Conservation (phyloP, 1,139 yeast genomes). For the Scheffersomyces stambukii region DNA sequence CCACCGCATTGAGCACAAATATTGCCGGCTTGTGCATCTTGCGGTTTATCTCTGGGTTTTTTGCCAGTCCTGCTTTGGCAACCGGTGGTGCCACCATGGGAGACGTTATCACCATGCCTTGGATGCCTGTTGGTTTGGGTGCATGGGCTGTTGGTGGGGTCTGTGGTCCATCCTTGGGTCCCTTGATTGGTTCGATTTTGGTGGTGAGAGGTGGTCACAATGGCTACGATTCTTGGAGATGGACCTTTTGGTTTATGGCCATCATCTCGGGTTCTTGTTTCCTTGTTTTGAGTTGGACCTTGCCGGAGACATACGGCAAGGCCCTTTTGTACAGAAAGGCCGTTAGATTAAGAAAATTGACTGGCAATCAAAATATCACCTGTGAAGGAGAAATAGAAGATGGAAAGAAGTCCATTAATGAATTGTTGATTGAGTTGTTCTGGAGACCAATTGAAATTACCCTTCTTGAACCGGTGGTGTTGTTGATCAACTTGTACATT, state of each 20-base stretch:
- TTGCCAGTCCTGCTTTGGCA: constrained; percentile 33
- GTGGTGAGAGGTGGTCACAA: constrained; percentile 14
- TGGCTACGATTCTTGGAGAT: constrained; percentile 30
- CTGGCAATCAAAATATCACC: constrained; percentile 39
- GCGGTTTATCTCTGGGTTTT: constrained; percentile 31
- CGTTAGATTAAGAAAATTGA: constrained; percentile 36
- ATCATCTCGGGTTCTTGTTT: constrained; percentile 33
- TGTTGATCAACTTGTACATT: constrained; percentile 26
- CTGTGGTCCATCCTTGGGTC: constrained; percentile 32
- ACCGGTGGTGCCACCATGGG: constrained; percentile 37
- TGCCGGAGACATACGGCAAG: constrained; percentile 51
- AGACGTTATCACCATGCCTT: constrained; percentile 22
- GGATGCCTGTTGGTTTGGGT: constrained; percentile 24
- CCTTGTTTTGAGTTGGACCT: constrained; percentile 25
- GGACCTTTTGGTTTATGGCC: constrained; percentile 42
- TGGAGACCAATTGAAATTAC: constrained; percentile 31
- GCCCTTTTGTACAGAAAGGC: constrained; percentile 48
- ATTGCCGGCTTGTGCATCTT: constrained; percentile 29
- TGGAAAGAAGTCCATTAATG: constrained; percentile 22
- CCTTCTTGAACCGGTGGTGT: constrained; percentile 28
- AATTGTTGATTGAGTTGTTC: constrained; percentile 18
- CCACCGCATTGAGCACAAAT: constrained; percentile 26
- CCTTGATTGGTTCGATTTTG: constrained; percentile 27
- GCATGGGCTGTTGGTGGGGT: constrained; percentile 30
- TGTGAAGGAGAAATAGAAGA: constrained; percentile 40